Percentiles rank a stretch among this genome's conserved stretches.
Conservation (phyloP, 2,329 filamentous ascomycete genomes). For the Neonectria neomacrospora region DNA sequence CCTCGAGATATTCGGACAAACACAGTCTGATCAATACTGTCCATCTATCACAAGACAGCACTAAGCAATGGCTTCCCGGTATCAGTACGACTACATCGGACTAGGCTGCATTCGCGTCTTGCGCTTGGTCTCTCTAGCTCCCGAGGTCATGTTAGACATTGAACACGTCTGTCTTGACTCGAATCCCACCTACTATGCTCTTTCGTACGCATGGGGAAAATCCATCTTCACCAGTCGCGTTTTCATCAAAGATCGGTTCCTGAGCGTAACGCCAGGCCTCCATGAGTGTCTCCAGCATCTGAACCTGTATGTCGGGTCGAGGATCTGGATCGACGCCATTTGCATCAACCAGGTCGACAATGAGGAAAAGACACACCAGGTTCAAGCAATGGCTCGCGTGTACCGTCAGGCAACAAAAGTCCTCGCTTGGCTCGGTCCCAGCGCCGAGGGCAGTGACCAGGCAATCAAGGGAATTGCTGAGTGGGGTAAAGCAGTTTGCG, state of each 20-base stretch:
- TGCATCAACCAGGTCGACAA: slow-evolving; percentile 23
- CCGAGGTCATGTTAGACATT: slow-evolving; percentile 12
- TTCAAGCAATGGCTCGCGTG: slow-evolving; percentile 19
- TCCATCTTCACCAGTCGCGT: slow-evolving; percentile 7
- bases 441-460: slow-evolving; percentile 8
- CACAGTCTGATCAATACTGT: not conserved
- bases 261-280: slow-evolving; percentile 17
- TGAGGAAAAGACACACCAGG: slow-evolving; percentile 22
- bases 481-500: slow-evolving; percentile 12
- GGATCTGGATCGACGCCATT: slow-evolving; percentile 25
- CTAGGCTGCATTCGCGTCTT: slow-evolving; percentile 19
- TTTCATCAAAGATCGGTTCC: not conserved
- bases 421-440: slow-evolving; percentile 19
- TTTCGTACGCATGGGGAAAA: slow-evolving; percentile 27
- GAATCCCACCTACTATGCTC: slow-evolving; percentile 12
- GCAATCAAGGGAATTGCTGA: slow-evolving; percentile 12
- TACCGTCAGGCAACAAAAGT: slow-evolving; percentile 19
- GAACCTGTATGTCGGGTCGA: slow-evolving; percentile 1
- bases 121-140: slow-evolving; percentile 10
- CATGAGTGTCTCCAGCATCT: slow-evolving; percentile 13
- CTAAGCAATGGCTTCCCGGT: slow-evolving; percentile 1
- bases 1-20: not conserved
- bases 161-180: slow-evolving; percentile 13
- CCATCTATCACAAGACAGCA: not conserved
- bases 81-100: slow-evolving; percentile 11